These are phyloP conservation scores for Davidsoniella virescens DNA, from an alignment of 2,329 filamentous ascomycete genomes.

Conservation along the genomic window DNA sequence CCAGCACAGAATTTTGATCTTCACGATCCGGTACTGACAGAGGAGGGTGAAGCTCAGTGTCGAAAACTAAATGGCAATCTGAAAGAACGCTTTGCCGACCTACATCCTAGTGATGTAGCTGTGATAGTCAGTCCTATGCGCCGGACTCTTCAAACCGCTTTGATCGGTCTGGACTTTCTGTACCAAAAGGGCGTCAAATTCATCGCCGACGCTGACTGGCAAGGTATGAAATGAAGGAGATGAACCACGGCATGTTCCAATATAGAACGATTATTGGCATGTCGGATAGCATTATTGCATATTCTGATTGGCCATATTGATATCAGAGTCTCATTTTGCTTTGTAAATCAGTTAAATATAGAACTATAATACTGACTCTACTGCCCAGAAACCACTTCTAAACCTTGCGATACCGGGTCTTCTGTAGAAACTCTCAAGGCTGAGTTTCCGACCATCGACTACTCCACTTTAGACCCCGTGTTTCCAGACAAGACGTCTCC, in stretches of 20 bases:
- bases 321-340: background rate
- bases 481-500: slow-evolving; percentile 46
- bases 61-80: slow-evolving; percentile 27
- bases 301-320: background rate
- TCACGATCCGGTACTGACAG: slow-evolving; percentile 34
- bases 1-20: slow-evolving; percentile 29
- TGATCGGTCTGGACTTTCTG: slow-evolving; percentile 41
- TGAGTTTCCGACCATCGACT: slow-evolving; percentile 41
- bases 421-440: slow-evolving; percentile 25
- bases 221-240: slow-evolving; percentile 28
- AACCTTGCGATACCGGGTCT: slow-evolving; percentile 47
- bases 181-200: slow-evolving; percentile 37
- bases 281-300: background rate
- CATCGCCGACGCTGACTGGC: slow-evolving; percentile 45
- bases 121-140: slow-evolving; percentile 50
- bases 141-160: slow-evolving; percentile 48
- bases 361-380: background rate
- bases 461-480: slow-evolving; percentile 37
- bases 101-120: slow-evolving; percentile 23
- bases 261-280: background rate
- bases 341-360: background rate
- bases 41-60: slow-evolving; percentile 34
- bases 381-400: slow-evolving; percentile 31
- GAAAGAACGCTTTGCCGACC: slow-evolving; percentile 21
- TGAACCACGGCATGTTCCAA: background rate